phyloP scores from a whole-genome alignment of 2,329 filamentous ascomycete genomes.

The Trichoderma pleuroti region DNA sequence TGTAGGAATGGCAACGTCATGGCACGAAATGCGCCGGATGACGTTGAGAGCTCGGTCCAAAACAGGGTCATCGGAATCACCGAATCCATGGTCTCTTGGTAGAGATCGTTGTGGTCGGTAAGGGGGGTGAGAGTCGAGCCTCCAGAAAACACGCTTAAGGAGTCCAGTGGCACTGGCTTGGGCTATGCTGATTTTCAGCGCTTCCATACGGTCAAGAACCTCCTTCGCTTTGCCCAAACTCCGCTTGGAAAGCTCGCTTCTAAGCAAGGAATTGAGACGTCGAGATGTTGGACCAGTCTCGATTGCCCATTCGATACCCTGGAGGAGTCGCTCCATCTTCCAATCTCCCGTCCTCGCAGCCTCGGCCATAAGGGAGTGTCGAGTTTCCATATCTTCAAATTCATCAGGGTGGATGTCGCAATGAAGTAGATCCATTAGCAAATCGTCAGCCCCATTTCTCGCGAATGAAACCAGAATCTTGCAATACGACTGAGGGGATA shows the following conservation, averaged over 20 bases:
- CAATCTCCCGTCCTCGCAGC: constrained; percentile 35
- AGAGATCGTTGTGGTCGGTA: not conserved
- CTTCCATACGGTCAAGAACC: constrained; percentile 34
- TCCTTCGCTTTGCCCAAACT: constrained; percentile 26
- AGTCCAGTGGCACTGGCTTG: constrained; percentile 29
- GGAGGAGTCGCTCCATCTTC: constrained; percentile 42
- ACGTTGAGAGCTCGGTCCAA: constrained; percentile 33
- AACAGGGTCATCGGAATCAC: constrained; percentile 20
- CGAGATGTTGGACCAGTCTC: constrained; percentile 22
- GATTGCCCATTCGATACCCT: constrained; percentile 38
- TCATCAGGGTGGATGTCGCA: constrained; percentile 55
- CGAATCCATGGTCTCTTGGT: not conserved
- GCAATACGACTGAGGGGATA: constrained; percentile 62
- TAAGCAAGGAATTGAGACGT: constrained; percentile 27
- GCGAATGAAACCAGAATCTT: constrained; percentile 64
- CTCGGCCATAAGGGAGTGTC: constrained; percentile 38
- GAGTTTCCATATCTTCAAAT: constrained; percentile 45
- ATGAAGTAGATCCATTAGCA: constrained; percentile 44
- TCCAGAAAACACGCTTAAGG: constrained; percentile 28
- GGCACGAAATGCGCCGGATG: constrained; percentile 29
- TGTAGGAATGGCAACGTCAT: constrained; percentile 35
- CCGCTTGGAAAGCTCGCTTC: constrained; percentile 20
- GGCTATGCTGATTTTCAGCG: constrained; percentile 27
- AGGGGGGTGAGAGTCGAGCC: constrained; percentile 29
- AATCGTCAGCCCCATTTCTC: constrained; percentile 47